These are phyloP conservation scores for Lasiosphaeria miniovina DNA, from an alignment of 495 filamentous ascomycete genomes.

Conservation along the genomic window DNA sequence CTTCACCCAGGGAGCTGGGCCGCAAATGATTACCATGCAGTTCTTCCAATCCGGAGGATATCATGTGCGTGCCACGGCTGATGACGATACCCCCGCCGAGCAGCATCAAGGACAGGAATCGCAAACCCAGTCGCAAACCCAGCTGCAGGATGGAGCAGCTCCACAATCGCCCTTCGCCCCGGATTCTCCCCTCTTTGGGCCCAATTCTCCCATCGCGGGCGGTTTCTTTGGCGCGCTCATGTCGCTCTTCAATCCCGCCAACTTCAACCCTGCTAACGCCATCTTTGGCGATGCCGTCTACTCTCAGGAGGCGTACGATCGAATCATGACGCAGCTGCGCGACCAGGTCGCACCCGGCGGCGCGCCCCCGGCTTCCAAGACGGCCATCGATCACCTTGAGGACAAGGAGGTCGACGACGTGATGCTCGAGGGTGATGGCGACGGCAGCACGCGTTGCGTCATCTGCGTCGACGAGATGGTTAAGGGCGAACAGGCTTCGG, in stretches of 20 bases:
- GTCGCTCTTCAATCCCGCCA: constrained; percentile 43
- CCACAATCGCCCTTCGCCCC: background rate
- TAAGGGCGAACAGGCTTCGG: constrained; percentile 66
- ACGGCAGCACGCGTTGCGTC: constrained; percentile 65
- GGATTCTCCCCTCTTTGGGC: too few species aligned
- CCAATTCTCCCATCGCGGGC: background rate
- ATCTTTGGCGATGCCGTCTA: constrained; percentile 77
- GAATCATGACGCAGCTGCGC: constrained; percentile 79
- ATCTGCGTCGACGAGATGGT: constrained; percentile 88
- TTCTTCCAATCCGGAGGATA: constrained; percentile 1
- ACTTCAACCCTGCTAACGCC: constrained; percentile 41
- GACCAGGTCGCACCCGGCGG: constrained; percentile 70
- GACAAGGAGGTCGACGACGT: constrained; percentile 60
- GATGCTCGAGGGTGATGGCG: constrained; percentile 51
- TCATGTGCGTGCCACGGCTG: background rate
- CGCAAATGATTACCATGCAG: constrained; percentile 2
- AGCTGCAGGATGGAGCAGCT: background rate
- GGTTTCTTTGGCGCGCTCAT: constrained; percentile 27
- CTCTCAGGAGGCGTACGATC: constrained; percentile 82
- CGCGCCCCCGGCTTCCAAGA: constrained; percentile 72
- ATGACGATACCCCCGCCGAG: constrained; percentile 1
- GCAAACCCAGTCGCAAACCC: constrained; percentile 1
- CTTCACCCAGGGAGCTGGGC: background rate
- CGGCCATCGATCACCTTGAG: constrained; percentile 67
- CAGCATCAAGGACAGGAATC: constrained; percentile 7